Conservation (phyloP, 805 yeast genomes). For the Candida pseudofarinosa region DNA sequence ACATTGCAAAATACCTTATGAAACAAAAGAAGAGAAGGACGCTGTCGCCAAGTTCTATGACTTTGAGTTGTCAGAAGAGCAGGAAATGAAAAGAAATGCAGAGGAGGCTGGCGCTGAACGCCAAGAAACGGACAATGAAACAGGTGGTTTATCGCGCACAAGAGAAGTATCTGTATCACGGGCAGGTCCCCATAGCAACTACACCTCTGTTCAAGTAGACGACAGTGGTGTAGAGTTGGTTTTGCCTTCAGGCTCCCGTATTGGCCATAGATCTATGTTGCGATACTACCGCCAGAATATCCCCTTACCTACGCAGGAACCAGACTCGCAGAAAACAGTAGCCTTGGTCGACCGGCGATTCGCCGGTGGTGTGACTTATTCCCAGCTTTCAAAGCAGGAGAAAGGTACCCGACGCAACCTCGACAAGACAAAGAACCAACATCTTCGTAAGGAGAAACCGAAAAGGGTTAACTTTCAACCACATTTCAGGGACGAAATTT, state of each 20-base stretch:
- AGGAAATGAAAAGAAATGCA: slow-evolving; percentile 20
- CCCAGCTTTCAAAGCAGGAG: slow-evolving; percentile 31
- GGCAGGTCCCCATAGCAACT: slow-evolving; percentile 18
- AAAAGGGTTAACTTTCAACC: slow-evolving; percentile 29
- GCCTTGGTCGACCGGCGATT: slow-evolving; percentile 65
- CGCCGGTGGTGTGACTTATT: slow-evolving; percentile 32
- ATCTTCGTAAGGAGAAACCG: slow-evolving; percentile 23
- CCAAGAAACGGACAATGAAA: slow-evolving; percentile 4
- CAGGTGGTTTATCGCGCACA: slow-evolving; percentile 11
- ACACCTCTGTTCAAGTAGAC: slow-evolving; percentile 41
- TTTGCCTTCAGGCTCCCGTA: slow-evolving; percentile 71
- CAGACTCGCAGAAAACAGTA: slow-evolving; percentile 70
- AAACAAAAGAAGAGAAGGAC: slow-evolving; percentile 33
- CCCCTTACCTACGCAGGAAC: slow-evolving; percentile 17
- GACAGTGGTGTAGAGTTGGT: slow-evolving; percentile 61
- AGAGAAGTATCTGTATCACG: slow-evolving; percentile 4
- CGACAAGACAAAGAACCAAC: slow-evolving; percentile 17
- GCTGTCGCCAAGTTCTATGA: slow-evolving; percentile 36
- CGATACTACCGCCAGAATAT: slow-evolving; percentile 67
- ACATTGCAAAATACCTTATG: slow-evolving; percentile 45
- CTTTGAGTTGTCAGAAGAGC: slow-evolving; percentile 14
- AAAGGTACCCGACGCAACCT: slow-evolving; percentile 22
- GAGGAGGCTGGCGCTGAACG: slow-evolving; percentile 8
- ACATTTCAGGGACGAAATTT: slow-evolving; percentile 36
- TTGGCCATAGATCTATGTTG: slow-evolving; percentile 77